Evolutionary conservation across 176 grass and related monocot species (phyloP).

Genomic region (Musa itinerans): DNA sequence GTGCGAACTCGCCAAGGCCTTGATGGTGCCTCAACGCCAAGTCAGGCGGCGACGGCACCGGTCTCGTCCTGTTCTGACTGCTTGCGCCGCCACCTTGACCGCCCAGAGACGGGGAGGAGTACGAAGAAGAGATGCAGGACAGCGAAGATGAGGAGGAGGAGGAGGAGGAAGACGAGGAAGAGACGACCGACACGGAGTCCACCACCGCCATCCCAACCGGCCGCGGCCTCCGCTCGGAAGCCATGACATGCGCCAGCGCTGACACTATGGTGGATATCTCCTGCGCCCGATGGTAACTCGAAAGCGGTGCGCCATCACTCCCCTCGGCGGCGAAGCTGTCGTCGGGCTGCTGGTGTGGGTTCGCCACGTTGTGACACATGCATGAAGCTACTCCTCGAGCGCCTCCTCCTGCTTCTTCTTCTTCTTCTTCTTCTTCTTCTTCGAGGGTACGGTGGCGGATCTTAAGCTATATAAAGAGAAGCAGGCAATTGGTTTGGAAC

Average conservation of each 20-base stretch:
- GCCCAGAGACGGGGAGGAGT: neutral
- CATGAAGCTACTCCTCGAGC: neutral
- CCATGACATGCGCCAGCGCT: conserved; percentile 56
- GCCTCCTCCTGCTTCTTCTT: neutral
- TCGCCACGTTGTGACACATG: conserved; percentile 42
- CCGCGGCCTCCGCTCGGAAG: neutral
- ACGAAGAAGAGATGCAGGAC: neutral
- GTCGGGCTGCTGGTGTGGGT: conserved; percentile 19
- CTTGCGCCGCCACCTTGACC: neutral
- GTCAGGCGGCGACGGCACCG: neutral
- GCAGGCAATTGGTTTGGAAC: neutral
- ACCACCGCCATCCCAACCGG: neutral
- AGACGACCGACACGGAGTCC: neutral
- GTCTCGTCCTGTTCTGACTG: neutral
- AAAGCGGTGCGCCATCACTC: conserved; percentile 18
- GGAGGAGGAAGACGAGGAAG: neutral
- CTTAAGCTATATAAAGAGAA: neutral
- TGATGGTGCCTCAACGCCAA: neutral
- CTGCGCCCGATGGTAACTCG: conserved; percentile 33
- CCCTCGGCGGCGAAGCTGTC: conserved; percentile 20
- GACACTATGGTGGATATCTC: conserved; percentile 71
- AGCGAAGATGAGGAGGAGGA: neutral
- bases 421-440: no score
- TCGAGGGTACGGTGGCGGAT: neutral
- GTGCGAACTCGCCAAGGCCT: no score